phyloP scores from a whole-genome alignment of 306 rosid species.

The Casuarina equisetifolia region DNA sequence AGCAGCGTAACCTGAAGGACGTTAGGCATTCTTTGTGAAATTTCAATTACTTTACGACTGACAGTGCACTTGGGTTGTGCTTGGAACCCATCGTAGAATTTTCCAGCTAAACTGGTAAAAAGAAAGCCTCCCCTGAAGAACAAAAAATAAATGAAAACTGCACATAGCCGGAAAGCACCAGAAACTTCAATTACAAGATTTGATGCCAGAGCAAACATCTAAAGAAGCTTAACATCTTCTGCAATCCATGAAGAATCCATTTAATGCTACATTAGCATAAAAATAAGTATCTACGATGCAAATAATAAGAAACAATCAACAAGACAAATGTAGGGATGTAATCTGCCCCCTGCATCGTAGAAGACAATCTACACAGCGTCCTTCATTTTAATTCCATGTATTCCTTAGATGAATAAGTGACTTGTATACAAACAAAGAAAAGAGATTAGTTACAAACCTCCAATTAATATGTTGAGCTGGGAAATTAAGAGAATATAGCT shows the following conservation, averaged over 20 bases:
- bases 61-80: constrained; percentile 62
- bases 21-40: constrained; percentile 51
- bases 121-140: constrained; percentile 59
- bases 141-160: constrained; percentile 10
- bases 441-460: constrained; percentile 54
- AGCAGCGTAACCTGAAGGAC: constrained; percentile 44
- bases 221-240: background rate
- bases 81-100: constrained; percentile 48
- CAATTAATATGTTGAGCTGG: constrained; percentile 54
- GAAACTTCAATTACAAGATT: background rate
- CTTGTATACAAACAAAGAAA: constrained; percentile 13
- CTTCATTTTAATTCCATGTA: background rate
- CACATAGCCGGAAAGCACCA: background rate
- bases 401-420: background rate
- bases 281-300: constrained; percentile 11
- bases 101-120: constrained; percentile 17
- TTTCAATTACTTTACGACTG: constrained; percentile 38
- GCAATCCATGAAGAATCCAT: background rate
- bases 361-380: background rate
- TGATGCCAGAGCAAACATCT: constrained; percentile 13
- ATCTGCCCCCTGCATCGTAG: background rate
- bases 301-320: background rate
- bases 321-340: background rate
- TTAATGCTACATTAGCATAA: background rate
- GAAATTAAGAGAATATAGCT: constrained; percentile 19